Base-by-base conservation (phyloP, 345 rosid genomes). In the Limnanthes douglasii region DNA sequence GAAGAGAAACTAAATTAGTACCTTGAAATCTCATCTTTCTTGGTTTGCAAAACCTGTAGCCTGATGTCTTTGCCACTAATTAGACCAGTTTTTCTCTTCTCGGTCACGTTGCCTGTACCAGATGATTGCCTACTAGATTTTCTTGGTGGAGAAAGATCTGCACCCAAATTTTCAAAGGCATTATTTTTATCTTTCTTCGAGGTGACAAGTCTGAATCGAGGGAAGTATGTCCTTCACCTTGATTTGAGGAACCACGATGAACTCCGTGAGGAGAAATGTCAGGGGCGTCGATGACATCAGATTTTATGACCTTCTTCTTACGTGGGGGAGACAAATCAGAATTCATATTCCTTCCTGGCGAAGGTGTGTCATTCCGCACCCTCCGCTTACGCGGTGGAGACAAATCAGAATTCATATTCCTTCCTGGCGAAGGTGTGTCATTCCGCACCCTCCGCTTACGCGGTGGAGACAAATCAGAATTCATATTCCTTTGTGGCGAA, bases 11-110 rank as follows among this genome's bases (percentile, higher is more conserved):
- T 2, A 7, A 17, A 4, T 14, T 11, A 16, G 42, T 61, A 86
- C 95, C 82, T 75, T 53, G 62, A 39, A 29, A 31, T 25, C 40
- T 73, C 88, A 17, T 73, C 76, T 42, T 54, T 64, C 65, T 65
- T 86, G 12, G 52, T 65, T 62, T 70, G 64, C 32, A 69, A 53
- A 60, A 69, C 62, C 57, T 72, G 90, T 19, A 66, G 54, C 18
- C 64, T 36, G 8, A 61, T 76, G 19, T 74, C 97, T 37, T 45
- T 57, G 35, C 90, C 90, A 50, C 69, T 60, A 48, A 79, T 64
- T 41, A 88, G 52, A 42, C 97, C 97, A 18, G 79, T 68, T 53
- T 64, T 71, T 26, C 43, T 59, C 34, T 11, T 45, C 38, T 58
- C 81, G 51, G 50, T 70, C 2, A 41, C 46, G 36, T 64, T 34